These are phyloP conservation scores for Porcisia hertigi DNA, from an alignment of 208 protist species.

Conservation along the genomic window DNA sequence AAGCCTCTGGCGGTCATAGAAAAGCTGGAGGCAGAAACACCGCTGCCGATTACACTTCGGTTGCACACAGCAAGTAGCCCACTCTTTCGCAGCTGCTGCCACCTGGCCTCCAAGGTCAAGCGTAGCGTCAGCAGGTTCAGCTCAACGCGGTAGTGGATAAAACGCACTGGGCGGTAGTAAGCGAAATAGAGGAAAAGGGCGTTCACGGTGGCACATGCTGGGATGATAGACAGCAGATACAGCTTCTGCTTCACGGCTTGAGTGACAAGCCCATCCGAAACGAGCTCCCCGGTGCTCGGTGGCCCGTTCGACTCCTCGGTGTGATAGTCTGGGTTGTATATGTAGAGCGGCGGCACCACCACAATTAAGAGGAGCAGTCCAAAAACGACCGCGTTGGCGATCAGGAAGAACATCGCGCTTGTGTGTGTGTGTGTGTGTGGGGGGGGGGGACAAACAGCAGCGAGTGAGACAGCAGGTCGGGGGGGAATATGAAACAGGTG, in stretches of 20 bases:
- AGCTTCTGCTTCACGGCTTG: constrained; percentile 69
- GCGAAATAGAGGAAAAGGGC: constrained; percentile 66
- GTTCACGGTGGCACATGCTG: constrained; percentile 41
- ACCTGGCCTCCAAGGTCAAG: constrained; percentile 26
- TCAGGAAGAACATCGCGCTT: constrained; percentile 38
- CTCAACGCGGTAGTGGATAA: constrained; percentile 71
- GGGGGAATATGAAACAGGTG: no score
- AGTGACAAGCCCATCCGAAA: constrained; percentile 33
- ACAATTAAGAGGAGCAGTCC: constrained; percentile 49
- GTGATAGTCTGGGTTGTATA: constrained; percentile 50
- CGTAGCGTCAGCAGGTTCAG: constrained; percentile 49
- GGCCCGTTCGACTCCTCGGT: constrained; percentile 34
- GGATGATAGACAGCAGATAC: constrained; percentile 79
- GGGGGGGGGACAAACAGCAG: not conserved
- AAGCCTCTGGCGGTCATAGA: constrained; percentile 5
- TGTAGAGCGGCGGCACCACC: constrained; percentile 65
- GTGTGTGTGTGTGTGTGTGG: not conserved
- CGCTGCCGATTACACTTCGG: constrained; percentile 6
- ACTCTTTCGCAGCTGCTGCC: constrained; percentile 39
- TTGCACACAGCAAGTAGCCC: constrained; percentile 20
- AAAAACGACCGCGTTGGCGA: constrained; percentile 58
- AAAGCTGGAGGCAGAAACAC: constrained; percentile 12
- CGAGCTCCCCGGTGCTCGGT: constrained; percentile 41
- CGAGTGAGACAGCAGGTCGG: no score
- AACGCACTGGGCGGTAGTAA: constrained; percentile 77